Evolutionary conservation across 805 yeast genomes (phyloP).

Genomic region (Candida ficus): DNA sequence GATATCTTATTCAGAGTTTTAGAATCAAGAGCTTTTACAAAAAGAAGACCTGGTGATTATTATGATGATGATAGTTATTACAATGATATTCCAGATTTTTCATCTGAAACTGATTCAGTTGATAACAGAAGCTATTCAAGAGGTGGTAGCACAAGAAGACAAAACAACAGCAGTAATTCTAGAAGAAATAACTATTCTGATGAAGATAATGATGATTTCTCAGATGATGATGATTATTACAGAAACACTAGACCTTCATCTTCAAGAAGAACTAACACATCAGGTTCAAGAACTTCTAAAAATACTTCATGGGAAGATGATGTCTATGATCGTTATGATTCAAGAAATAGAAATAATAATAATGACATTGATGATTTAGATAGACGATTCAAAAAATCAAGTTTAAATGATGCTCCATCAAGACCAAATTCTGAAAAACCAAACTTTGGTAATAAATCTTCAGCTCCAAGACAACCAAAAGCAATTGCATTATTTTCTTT

Average conservation of each 20-base stretch:
- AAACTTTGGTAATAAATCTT: slow-evolving; percentile 24
- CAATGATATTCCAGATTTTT: slow-evolving; percentile 49
- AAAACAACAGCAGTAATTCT: slow-evolving; percentile 19
- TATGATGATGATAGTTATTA: slow-evolving; percentile 61
- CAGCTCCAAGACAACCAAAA: slow-evolving; percentile 46
- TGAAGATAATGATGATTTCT: slow-evolving; percentile 28
- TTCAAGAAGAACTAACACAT: slow-evolving; percentile 12
- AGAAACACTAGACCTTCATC: slow-evolving; percentile 25
- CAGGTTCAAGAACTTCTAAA: slow-evolving; percentile 18
- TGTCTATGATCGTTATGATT: slow-evolving; percentile 55
- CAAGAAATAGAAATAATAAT: slow-evolving; percentile 10
- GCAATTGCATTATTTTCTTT: slow-evolving; percentile 89
- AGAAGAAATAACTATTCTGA: slow-evolving; percentile 23
- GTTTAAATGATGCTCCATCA: slow-evolving; percentile 32
- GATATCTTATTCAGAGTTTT: slow-evolving; percentile 83
- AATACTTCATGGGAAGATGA: slow-evolving; percentile 82
- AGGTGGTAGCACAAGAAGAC: slow-evolving; percentile 4
- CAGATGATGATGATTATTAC: slow-evolving; percentile 37
- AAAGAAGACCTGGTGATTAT: slow-evolving; percentile 38
- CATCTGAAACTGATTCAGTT: slow-evolving; percentile 21
- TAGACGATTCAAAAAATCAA: slow-evolving; percentile 36
- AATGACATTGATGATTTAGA: slow-evolving; percentile 33
- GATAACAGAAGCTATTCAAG: slow-evolving; percentile 25
- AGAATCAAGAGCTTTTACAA: slow-evolving; percentile 77
- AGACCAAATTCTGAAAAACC: slow-evolving; percentile 41